A percentile compares a stretch with the other conserved stretches of the same genome.
phyloP scores from a whole-genome alignment of 768 basidiomycete genomes.

The Tulasnella sp. region DNA sequence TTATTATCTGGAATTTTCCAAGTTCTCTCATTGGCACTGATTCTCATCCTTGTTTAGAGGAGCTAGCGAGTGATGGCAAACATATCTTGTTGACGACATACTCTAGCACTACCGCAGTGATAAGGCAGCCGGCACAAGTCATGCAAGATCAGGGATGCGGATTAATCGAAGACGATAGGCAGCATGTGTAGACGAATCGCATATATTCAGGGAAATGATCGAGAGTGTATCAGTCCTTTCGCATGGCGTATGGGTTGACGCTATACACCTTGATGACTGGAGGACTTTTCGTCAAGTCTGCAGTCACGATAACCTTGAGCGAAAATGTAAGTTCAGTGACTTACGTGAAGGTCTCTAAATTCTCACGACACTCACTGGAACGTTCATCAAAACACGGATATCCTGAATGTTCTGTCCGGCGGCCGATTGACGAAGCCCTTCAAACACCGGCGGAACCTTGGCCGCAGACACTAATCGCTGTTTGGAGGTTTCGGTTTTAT shows the following conservation, averaged over 20 bases:
- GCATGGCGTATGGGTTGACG: slow-evolving; percentile 77
- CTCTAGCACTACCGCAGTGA: too few species aligned
- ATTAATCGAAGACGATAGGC: background rate
- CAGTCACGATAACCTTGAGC: slow-evolving; percentile 79
- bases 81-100: too few species aligned
- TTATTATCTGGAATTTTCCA: too few species aligned
- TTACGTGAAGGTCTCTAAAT: background rate
- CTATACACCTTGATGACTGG: slow-evolving; percentile 97
- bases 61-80: too few species aligned
- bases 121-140: too few species aligned
- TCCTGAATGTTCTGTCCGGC: slow-evolving; percentile 93
- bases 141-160: background rate
- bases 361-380: slow-evolving; percentile 53
- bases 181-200: background rate
- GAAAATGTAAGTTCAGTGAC: slow-evolving; percentile 14
- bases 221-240: slow-evolving; percentile 26
- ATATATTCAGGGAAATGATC: background rate
- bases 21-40: too few species aligned
- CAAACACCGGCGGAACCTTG: slow-evolving; percentile 68
- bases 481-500: slow-evolving; percentile 51
- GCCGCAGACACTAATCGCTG: slow-evolving; percentile 71
- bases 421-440: slow-evolving; percentile 61
- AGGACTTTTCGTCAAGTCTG: slow-evolving; percentile 89
- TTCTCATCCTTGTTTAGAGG: too few species aligned
- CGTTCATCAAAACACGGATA: slow-evolving; percentile 84